phyloP scores from a whole-genome alignment of 495 filamentous ascomycete genomes.

The Annulohypoxylon bovei region DNA sequence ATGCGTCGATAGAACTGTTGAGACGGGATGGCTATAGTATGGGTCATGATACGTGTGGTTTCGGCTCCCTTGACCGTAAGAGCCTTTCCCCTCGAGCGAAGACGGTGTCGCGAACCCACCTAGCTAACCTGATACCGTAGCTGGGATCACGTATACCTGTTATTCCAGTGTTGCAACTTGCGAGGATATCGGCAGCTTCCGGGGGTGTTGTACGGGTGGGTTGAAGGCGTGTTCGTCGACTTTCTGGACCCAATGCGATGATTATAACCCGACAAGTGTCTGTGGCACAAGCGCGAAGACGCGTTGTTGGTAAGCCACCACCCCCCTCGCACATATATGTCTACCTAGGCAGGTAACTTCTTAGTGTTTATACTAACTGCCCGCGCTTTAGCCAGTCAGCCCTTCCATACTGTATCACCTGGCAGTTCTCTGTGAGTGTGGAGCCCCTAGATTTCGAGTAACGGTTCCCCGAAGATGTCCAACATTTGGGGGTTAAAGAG shows the following conservation, averaged over 20 bases:
- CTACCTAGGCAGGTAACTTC: neutral
- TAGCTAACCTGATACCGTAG: constrained; percentile 16
- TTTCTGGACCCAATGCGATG: constrained; percentile 37
- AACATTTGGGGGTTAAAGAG: neutral
- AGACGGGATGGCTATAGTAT: constrained; percentile 25
- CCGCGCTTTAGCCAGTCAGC: constrained; percentile 14
- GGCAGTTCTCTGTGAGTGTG: constrained; percentile 35
- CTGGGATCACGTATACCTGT: constrained; percentile 28
- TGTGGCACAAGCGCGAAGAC: constrained; percentile 26
- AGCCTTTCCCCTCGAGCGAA: neutral
- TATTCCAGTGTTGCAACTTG: constrained; percentile 28
- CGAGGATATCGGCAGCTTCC: constrained; percentile 30
- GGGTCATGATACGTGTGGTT: constrained; percentile 39
- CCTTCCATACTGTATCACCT: constrained; percentile 34
- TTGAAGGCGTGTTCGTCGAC: constrained; percentile 30
- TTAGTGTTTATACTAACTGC: neutral
- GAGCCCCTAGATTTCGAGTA: neutral
- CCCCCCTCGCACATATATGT: neutral
- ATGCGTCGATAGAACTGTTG: constrained; percentile 24
- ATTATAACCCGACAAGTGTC: constrained; percentile 27
- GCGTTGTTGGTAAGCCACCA: constrained; percentile 30
- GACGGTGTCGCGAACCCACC: neutral
- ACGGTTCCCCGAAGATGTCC: neutral
- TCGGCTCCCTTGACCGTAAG: constrained; percentile 27
- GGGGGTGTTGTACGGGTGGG: constrained; percentile 32